Base-by-base conservation (phyloP, 495 filamentous ascomycete genomes). In the Aspergillus cavernicola region DNA sequence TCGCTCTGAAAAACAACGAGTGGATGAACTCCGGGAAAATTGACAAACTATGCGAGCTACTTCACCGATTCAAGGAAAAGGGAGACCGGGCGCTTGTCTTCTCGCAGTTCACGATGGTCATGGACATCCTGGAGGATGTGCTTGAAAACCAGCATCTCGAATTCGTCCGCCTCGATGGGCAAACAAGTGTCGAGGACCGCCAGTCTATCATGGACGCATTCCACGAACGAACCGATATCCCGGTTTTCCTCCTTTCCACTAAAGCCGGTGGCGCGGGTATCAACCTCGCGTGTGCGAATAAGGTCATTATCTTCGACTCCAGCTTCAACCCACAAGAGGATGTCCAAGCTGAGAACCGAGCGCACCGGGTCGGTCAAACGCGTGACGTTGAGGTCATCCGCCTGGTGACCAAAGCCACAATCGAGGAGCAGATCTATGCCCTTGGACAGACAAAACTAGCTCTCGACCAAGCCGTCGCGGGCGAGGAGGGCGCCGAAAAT, bases 21-120 rank as follows among this genome's bases (percentile, higher is more conserved):
- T 97, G 91, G 90, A 88, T 96, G 81, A 83, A 95, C 53, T 86
- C 85, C n/a, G 92, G 92, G 16, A 98, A 98, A 64, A 83, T 97
- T 28, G 76, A 84, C 48, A 83, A 86, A 33, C 77, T 98, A 15
- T 77, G 84, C 35, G 79, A 85, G 53, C 79, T 98, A 22, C 76
- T 97, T 0, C 71, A 73, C 10, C 66, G 76, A 6, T 95, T 88
- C 71, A 86, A 84, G 60, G 74, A 79, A 50, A 92, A 90, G 29
- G 93, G 93, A 0, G 92, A 97, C 60, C 83, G 92, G 1, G 82
- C 86, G 0, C 77, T 98, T 2, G 78, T 98, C 15, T 98, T 98
- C 73, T 92, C 86, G 7, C 88, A 96, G 53, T 98, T 97, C 66
- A 87, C 90, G 35, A 85, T 89, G 64, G 88, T 96, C 23, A 84